Conservation (phyloP, 208 protist species). For the Jaenimonas drosophilae region DNA sequence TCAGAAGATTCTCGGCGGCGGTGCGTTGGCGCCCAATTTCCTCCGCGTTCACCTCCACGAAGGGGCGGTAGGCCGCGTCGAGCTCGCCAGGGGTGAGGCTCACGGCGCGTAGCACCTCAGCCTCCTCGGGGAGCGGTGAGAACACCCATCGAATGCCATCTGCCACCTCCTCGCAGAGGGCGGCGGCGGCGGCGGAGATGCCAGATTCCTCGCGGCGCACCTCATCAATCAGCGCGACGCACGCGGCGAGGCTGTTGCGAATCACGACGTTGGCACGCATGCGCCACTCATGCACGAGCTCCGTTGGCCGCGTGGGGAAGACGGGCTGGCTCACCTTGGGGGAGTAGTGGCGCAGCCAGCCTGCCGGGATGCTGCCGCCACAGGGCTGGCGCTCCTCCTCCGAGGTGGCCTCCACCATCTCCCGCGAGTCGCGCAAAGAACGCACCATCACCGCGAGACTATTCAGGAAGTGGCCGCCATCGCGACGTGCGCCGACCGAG, state of each 20-base stretch:
- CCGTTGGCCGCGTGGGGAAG: slow-evolving; percentile 25
- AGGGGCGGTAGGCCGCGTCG: neutral
- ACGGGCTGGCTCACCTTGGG: slow-evolving; percentile 17
- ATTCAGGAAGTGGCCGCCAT: slow-evolving; percentile 38
- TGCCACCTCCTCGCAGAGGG: slow-evolving; percentile 15
- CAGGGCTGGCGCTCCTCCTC: slow-evolving; percentile 17
- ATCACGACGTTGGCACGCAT: slow-evolving; percentile 76
- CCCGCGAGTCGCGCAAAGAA: slow-evolving; percentile 34
- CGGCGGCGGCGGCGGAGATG: slow-evolving; percentile 14
- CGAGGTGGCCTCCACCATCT: slow-evolving; percentile 6
- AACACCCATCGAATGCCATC: slow-evolving; percentile 30
- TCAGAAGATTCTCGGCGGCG: neutral
- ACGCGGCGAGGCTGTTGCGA: slow-evolving; percentile 43
- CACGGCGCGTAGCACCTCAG: slow-evolving; percentile 21
- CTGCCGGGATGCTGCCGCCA: slow-evolving; percentile 44
- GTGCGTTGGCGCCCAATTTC: neutral
- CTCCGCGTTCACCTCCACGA: neutral
- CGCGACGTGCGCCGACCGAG: slow-evolving; percentile 18
- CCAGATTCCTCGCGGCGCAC: slow-evolving; percentile 18
- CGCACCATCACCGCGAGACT: slow-evolving; percentile 35
- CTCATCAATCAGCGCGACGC: slow-evolving; percentile 17
- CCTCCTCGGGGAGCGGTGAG: slow-evolving; percentile 36
- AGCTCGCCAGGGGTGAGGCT: slow-evolving; percentile 13
- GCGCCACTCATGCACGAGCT: slow-evolving; percentile 74
- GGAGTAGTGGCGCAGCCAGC: slow-evolving; percentile 67